These are phyloP conservation scores for Parastagonospora nodorum DNA, from an alignment of 2,329 filamentous ascomycete species.

Conservation along the genomic window DNA sequence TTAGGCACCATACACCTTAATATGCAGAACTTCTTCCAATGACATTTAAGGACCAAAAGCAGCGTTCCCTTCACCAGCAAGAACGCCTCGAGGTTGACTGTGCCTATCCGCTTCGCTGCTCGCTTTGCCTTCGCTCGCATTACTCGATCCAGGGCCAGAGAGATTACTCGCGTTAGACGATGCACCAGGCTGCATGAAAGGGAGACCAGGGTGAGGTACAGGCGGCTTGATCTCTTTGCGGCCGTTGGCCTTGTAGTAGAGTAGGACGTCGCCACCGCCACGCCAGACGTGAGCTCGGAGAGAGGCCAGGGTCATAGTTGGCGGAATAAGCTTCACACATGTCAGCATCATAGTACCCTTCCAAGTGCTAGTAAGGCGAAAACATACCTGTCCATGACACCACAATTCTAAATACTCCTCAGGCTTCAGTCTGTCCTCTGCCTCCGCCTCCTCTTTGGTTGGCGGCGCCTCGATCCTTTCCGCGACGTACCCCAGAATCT, in stretches of 20 bases:
- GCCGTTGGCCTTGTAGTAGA: constrained; percentile 93
- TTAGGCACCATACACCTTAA: too few relatives aligned
- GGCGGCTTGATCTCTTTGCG: constrained; percentile 63
- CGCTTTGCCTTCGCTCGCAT: constrained; percentile 38
- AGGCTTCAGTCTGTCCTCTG: constrained; percentile 61
- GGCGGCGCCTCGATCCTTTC: constrained; percentile 81
- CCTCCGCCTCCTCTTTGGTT: constrained; percentile 62
- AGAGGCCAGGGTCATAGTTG: constrained; percentile 91
- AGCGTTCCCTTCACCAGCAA: constrained; percentile 20
- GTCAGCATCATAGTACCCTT: not conserved
- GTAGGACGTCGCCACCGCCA: constrained; percentile 86
- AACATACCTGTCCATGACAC: constrained; percentile 84
- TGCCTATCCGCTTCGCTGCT: constrained; percentile 39
- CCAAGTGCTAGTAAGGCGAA: not conserved
- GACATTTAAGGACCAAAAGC: constrained; percentile 18
- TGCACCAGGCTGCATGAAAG: constrained; percentile 8
- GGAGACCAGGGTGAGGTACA: constrained; percentile 22
- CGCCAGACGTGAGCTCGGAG: constrained; percentile 93
- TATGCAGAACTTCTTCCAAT: not conserved
- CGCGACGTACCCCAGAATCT: constrained; percentile 89
- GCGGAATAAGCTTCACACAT: constrained; percentile 62
- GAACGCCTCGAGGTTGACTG: constrained; percentile 23
- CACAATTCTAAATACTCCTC: constrained; percentile 96
- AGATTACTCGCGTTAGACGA: constrained; percentile 9
- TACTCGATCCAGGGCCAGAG: constrained; percentile 22